phyloP scores from a whole-genome alignment of 202 grass and related monocot genomes.

The Eragrostis tef region DNA sequence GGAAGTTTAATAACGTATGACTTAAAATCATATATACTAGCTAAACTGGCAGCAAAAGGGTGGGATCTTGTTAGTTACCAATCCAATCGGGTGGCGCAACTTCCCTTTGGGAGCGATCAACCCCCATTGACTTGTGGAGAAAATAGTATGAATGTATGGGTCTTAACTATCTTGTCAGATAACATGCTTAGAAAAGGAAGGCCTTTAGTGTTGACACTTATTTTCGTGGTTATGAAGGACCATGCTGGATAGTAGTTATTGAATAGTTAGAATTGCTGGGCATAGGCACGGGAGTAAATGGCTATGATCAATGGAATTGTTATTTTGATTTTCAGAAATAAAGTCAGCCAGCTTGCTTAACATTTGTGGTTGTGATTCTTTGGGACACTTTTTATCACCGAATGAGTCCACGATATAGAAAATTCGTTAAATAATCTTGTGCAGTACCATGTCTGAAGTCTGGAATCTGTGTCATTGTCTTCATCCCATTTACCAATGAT shows the following conservation, averaged over 20 bases:
- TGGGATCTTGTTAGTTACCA: too few relatives aligned
- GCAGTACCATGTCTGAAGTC: neutral
- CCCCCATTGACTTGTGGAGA: neutral
- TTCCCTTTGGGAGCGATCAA: neutral
- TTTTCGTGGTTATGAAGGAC: neutral
- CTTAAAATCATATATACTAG: too few relatives aligned
- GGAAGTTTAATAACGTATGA: too few relatives aligned
- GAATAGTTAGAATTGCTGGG: neutral
- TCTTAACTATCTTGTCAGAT: neutral
- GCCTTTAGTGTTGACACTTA: neutral
- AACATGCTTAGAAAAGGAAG: neutral
- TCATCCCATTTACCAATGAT: neutral
- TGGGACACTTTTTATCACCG: neutral
- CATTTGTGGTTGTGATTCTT: conserved; percentile 18
- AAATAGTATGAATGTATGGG: neutral
- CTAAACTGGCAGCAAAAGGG: neutral
- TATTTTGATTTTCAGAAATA: neutral
- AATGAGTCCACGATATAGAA: conserved; percentile 1
- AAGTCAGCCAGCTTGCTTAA: neutral
- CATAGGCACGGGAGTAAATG: neutral
- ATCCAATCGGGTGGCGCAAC: neutral
- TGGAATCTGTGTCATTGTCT: conserved; percentile 5
- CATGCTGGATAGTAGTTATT: neutral
- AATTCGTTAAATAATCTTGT: neutral
- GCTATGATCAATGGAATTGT: neutral